Base-by-base conservation (phyloP, 1,284 basidiomycete genomes). In the Cryptococcus neoformans region DNA sequence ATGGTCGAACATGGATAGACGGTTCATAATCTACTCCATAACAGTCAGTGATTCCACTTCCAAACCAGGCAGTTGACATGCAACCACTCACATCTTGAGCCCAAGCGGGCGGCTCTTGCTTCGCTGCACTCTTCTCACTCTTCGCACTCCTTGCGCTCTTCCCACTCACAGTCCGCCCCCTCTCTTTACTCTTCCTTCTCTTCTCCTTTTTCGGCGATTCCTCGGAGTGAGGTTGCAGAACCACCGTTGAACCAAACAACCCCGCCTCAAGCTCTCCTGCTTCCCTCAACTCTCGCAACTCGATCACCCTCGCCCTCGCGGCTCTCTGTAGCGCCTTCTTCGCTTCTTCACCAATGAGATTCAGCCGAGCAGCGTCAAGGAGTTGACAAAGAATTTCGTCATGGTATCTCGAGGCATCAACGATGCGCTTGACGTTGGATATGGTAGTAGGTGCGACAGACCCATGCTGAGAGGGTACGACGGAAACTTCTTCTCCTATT, bases 321-420 rank as follows among this genome's bases (percentile, higher is more conserved):
- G 75, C 76, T 17, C 72, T 54, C 41, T 74, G 63, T 2, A 78
- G 55, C 4, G 74, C 75, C 60, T 70, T 69, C 58, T 75, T 75
- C 7, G 76, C 76, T 28, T 73, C 69, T 1, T 68, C 71, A 4
- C 76, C 76, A 39, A 78, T 68, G 34, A 71, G 55, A 17, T 73
- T 70, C 34, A 76, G 55, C 14, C 73, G 59, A 2, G 72, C 72
- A 17, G 74, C 76, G 51, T 72, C 69, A 1, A 78, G 62, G 1
- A 77, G 62, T 58, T 78, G 74, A 56, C 76, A 78, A 0, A 78
- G 67, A 14, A 67, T 69, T 42, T 78, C 76, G 55, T 78, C 76
- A 51, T 78, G 76, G 55, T 73, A 76, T 16, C 62, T 60, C 58
- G 69, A 73, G 4, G 70, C 62, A 11, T 62, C 62, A 7, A 76